A percentile compares a stretch with the other conserved stretches of the same genome.
Evolutionary conservation across 2,329 filamentous ascomycete species (phyloP).

Genomic region (Cladosporium sp.): DNA sequence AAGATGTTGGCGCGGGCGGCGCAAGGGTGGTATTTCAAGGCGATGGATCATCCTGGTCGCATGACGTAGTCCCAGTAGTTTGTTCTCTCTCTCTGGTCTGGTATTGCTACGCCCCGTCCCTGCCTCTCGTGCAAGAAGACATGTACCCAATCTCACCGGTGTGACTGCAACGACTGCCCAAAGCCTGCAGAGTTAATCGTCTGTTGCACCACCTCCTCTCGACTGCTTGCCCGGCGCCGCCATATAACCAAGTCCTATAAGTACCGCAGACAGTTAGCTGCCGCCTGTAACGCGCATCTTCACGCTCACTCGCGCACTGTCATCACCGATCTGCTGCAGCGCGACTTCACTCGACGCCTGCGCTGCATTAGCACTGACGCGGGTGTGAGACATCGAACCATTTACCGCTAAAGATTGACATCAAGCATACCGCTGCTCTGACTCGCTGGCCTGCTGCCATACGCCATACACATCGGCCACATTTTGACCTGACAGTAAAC

Average conservation of each 20-base stretch:
- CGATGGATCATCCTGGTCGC: slow-evolving; percentile 4
- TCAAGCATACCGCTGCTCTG: slow-evolving; percentile 8
- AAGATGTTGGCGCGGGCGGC: not conserved
- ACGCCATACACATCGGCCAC: not conserved
- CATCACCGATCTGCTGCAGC: slow-evolving; percentile 14
- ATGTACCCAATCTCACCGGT: not conserved
- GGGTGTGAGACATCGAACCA: slow-evolving; percentile 15
- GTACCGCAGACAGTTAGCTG: not conserved
- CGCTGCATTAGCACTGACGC: slow-evolving; percentile 19
- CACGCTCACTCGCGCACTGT: not conserved
- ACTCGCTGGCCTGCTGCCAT: not conserved
- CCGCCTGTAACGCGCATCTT: not conserved
- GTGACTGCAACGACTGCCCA: slow-evolving; percentile 1
- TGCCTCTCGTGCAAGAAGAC: not conserved
- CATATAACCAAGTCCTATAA: not conserved
- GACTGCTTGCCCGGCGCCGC: not conserved
- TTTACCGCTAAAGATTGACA: slow-evolving; percentile 18
- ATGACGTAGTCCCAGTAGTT: slow-evolving; percentile 1
- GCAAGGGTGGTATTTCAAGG: slow-evolving; percentile 4
- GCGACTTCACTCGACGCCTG: slow-evolving; percentile 14
- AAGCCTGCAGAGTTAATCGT: not conserved
- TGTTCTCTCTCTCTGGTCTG: not conserved
- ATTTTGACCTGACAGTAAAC: not conserved
- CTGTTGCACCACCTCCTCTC: not conserved
- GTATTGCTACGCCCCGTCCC: not conserved